A percentile compares a stretch with the other conserved stretches of the same genome.
Conservation (phyloP, 2,329 filamentous ascomycete genomes). For the Mollisiaceae sp. region DNA sequence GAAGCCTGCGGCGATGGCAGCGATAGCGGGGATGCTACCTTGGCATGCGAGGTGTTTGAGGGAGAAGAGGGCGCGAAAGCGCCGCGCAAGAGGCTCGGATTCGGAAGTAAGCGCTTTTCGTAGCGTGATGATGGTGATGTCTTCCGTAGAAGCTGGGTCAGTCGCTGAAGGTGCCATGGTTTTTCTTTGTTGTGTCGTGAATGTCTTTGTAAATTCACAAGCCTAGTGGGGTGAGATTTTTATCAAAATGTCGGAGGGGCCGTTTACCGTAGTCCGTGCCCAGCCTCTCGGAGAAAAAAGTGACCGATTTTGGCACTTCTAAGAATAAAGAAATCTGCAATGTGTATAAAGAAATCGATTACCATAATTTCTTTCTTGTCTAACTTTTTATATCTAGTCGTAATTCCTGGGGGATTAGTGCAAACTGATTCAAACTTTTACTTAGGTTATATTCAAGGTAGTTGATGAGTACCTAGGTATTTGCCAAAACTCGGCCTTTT, state of each 20-base stretch:
- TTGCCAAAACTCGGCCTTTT: no score
- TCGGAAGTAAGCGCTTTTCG: slow-evolving; percentile 82
- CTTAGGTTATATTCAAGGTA: no score
- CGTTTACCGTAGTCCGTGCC: neutral
- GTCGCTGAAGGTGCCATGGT: slow-evolving; percentile 44
- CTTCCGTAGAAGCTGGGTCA: slow-evolving; percentile 34
- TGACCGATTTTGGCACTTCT: no score
- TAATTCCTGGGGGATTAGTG: no score
- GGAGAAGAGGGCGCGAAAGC: slow-evolving; percentile 96
- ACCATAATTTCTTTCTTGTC: no score
- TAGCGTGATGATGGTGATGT: slow-evolving; percentile 53
- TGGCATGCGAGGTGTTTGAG: slow-evolving; percentile 89
- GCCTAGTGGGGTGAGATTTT: neutral
- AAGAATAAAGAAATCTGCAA: no score
- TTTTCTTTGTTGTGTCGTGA: slow-evolving; percentile 9
- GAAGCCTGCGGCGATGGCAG: slow-evolving; percentile 89
- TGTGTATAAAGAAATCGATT: no score
- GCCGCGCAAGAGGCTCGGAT: slow-evolving; percentile 78
- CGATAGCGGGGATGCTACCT: slow-evolving; percentile 62
- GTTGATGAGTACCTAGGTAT: no score
- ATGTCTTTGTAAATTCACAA: neutral
- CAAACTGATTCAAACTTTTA: no score
- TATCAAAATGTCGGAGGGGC: neutral
- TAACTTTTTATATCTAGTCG: no score
- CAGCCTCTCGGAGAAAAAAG: no score